phyloP scores from a whole-genome alignment of 495 filamentous ascomycete species.

The Tuber umbilicatum region DNA sequence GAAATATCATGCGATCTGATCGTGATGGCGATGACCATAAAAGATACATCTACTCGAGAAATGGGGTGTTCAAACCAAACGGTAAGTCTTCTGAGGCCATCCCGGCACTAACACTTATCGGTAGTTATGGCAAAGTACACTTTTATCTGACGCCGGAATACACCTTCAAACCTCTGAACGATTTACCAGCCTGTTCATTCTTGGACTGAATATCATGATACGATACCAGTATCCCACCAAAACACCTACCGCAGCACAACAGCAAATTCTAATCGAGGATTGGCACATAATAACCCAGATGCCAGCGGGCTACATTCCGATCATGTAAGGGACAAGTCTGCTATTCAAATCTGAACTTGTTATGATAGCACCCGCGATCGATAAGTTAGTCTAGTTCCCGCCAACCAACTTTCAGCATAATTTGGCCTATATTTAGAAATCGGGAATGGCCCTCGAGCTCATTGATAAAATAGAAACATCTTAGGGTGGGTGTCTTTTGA shows the following conservation, averaged over 20 bases:
- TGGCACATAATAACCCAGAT: too few species aligned
- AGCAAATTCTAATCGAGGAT: neutral
- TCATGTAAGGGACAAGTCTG: neutral
- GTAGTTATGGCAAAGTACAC: neutral
- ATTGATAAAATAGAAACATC: too few species aligned
- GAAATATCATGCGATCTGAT: neutral
- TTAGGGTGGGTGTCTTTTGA: too few species aligned
- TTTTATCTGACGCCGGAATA: neutral
- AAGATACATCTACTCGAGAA: neutral
- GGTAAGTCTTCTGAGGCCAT: neutral
- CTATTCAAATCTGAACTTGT: neutral
- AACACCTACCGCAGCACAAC: too few species aligned
- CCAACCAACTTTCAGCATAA: too few species aligned
- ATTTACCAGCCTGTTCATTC: neutral
- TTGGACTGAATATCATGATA: too few species aligned
- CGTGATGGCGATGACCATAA: neutral
- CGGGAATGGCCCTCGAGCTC: too few species aligned
- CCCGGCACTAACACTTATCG: neutral
- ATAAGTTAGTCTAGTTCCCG: too few species aligned
- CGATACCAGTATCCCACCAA: too few species aligned
- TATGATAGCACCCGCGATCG: neutral
- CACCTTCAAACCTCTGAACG: neutral
- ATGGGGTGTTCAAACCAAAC: neutral
- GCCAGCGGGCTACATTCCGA: too few species aligned
- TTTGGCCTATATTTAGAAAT: neutral